Percentiles rank a stretch among this genome's conserved stretches.
These are phyloP conservation scores for Sclerotinia borealis DNA, from an alignment of 2,329 filamentous ascomycete species.

Conservation along the genomic window DNA sequence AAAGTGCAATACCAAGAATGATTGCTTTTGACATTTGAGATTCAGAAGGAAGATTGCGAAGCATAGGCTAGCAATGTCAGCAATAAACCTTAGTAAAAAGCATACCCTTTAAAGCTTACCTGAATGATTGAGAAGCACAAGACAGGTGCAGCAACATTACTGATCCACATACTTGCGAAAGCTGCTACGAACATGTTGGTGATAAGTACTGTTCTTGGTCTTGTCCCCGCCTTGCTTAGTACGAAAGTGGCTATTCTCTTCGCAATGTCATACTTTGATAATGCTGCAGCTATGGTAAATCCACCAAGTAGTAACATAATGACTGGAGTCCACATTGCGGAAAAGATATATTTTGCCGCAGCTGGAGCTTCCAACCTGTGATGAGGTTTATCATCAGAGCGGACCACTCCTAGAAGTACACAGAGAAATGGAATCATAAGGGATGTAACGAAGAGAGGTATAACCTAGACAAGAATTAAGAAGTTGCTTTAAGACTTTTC, in stretches of 20 bases:
- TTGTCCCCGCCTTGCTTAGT: constrained; percentile 90
- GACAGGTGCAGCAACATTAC: constrained; percentile 94
- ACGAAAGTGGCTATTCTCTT: constrained; percentile 96
- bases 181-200: constrained; percentile 98
- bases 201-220: constrained; percentile 80
- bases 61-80: constrained; percentile 60
- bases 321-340: constrained; percentile 98
- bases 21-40: constrained; percentile 93
- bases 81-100: neutral
- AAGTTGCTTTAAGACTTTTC: constrained; percentile 10
- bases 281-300: constrained; percentile 88
- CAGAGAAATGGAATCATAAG: constrained; percentile 89
- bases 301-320: constrained; percentile 97
- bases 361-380: constrained; percentile 69
- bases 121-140: constrained; percentile 97
- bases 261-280: constrained; percentile 96
- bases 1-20: constrained; percentile 89
- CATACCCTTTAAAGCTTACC: constrained; percentile 40
- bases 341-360: constrained; percentile 79
- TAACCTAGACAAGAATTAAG: constrained; percentile 53
- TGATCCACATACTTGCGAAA: constrained; percentile 98
- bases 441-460: constrained; percentile 94
- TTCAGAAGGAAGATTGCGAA: constrained; percentile 84
- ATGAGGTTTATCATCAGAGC: constrained; percentile 65
- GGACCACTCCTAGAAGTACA: constrained; percentile 78